phyloP scores from a whole-genome alignment of 2,329 filamentous ascomycete species.

The Aspergillus piperis region DNA sequence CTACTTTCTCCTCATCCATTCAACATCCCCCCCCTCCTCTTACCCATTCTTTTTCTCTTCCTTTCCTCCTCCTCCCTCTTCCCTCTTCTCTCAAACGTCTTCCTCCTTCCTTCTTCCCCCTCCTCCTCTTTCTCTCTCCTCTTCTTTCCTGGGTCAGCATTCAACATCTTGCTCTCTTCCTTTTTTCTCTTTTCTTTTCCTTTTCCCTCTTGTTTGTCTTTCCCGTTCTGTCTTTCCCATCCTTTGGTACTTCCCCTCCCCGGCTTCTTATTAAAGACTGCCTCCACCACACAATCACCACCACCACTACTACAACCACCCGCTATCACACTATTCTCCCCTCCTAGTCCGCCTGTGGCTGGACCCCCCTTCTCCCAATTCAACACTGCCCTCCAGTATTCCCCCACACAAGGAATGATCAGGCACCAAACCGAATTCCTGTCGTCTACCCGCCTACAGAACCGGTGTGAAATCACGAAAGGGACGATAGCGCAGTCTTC shows the following conservation, averaged over 20 bases:
- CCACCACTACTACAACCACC: neutral
- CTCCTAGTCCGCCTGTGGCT: slow-evolving; percentile 43
- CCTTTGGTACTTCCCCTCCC: slow-evolving; percentile 1
- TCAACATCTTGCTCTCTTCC: slow-evolving; percentile 26
- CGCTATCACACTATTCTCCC: slow-evolving; percentile 12
- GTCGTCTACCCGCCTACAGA: slow-evolving; percentile 45
- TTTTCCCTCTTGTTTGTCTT: slow-evolving; percentile 26
- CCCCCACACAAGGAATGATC: slow-evolving; percentile 47
- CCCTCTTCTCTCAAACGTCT: slow-evolving; percentile 22
- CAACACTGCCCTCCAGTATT: slow-evolving; percentile 25
- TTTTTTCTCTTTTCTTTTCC: slow-evolving; percentile 25
- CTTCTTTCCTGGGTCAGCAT: slow-evolving; percentile 7
- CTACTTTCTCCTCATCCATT: slow-evolving; percentile 26
- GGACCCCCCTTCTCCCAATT: slow-evolving; percentile 34
- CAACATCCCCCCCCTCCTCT: slow-evolving; percentile 17
- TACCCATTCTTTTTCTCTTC: slow-evolving; percentile 19
- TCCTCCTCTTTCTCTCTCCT: slow-evolving; percentile 4
- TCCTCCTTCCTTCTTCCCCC: slow-evolving; percentile 17
- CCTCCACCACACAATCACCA: slow-evolving; percentile 6
- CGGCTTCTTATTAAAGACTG: slow-evolving; percentile 8
- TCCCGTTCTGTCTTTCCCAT: slow-evolving; percentile 17
- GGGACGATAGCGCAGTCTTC: slow-evolving; percentile 40
- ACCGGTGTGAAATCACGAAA: slow-evolving; percentile 45
- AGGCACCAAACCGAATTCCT: slow-evolving; percentile 42
- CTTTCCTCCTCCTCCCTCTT: slow-evolving; percentile 17